Percentiles rank a stretch among this genome's conserved stretches.
Conservation (phyloP, 1,284 basidiomycete species). For the Sparassis latifolia region DNA sequence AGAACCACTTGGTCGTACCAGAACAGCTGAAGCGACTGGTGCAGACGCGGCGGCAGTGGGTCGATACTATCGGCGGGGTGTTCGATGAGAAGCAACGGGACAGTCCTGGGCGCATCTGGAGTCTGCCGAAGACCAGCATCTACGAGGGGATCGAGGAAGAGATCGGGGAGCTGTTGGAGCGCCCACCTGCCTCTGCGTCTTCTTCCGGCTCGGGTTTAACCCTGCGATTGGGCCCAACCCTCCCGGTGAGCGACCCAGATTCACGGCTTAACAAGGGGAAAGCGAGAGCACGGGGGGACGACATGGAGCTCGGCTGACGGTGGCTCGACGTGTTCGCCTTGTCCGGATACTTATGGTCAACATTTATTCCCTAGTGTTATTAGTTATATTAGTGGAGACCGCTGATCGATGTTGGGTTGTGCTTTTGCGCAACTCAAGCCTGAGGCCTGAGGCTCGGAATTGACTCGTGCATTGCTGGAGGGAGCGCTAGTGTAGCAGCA, state of each 20-base stretch:
- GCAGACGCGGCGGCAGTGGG: conserved; percentile 66
- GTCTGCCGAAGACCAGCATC: conserved; percentile 67
- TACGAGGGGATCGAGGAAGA: conserved; percentile 71
- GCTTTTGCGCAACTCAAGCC: no score
- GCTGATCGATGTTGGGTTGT: no score
- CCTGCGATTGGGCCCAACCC: conserved; percentile 6
- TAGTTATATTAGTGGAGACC: no score
- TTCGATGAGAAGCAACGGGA: conserved; percentile 64
- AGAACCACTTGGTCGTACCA: conserved; percentile 58
- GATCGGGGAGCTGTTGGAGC: conserved; percentile 34
- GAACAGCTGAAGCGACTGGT: conserved; percentile 68
- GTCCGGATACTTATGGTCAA: neutral
- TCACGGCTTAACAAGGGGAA: conserved; percentile 33
- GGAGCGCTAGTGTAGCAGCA: no score
- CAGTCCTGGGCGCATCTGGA: conserved; percentile 62
- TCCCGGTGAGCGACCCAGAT: conserved; percentile 8
- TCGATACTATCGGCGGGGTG: conserved; percentile 58
- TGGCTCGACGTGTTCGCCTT: neutral
- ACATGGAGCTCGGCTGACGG: conserved; percentile 20
- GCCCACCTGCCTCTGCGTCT: neutral
- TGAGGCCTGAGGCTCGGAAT: no score
- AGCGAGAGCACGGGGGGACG: conserved; percentile 30
- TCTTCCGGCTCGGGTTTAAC: conserved; percentile 7
- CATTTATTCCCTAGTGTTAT: no score
- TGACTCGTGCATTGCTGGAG: no score